Evolutionary conservation across 108 stramenopile genomes (phyloP).

Genomic region (Nitzschia sp.): DNA sequence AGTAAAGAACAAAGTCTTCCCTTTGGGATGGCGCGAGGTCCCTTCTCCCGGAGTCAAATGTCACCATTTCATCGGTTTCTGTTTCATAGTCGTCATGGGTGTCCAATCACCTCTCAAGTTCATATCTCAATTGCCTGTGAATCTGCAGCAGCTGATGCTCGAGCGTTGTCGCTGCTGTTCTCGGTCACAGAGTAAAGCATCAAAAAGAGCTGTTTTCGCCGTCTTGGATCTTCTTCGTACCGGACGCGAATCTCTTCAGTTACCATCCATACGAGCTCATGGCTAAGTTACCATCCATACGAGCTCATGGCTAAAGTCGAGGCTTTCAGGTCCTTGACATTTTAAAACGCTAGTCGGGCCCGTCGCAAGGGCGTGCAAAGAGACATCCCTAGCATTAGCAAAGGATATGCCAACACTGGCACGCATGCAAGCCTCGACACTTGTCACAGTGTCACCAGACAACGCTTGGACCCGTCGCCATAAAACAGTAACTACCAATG

Average conservation of each 20-base stretch:
- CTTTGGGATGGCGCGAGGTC: slow-evolving; percentile 4
- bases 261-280: slow-evolving; percentile 43
- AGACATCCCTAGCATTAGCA: slow-evolving; percentile 72
- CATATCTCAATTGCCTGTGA: slow-evolving; percentile 68
- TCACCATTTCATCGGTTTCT: slow-evolving; percentile 22
- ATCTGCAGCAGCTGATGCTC: slow-evolving; percentile 30
- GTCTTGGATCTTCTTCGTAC: slow-evolving; percentile 69
- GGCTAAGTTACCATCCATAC: too few species aligned
- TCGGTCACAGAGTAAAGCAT: slow-evolving; percentile 57
- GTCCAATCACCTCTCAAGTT: slow-evolving; percentile 68
- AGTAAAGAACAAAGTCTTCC: slow-evolving; percentile 78
- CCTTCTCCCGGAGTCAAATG: not conserved
- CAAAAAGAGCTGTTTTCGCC: slow-evolving; percentile 64
- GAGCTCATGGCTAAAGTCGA: slow-evolving; percentile 33
- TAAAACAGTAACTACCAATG: too few species aligned
- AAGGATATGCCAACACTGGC: slow-evolving; percentile 82
- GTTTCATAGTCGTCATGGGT: slow-evolving; percentile 24
- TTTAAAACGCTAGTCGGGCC: slow-evolving; percentile 48
- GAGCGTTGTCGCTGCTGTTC: slow-evolving; percentile 22
- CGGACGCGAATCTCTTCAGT: slow-evolving; percentile 69
- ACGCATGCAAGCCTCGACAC: slow-evolving; percentile 60
- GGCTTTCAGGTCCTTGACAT: slow-evolving; percentile 42
- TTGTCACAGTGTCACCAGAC: too few species aligned
- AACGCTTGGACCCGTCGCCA: too few species aligned
- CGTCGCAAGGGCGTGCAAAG: slow-evolving; percentile 62